Evolutionary conservation across 1,139 yeast species (phyloP), one percentile per base, ranked within the genome.

Genomic region (Hanseniaspora sp.): DNA sequence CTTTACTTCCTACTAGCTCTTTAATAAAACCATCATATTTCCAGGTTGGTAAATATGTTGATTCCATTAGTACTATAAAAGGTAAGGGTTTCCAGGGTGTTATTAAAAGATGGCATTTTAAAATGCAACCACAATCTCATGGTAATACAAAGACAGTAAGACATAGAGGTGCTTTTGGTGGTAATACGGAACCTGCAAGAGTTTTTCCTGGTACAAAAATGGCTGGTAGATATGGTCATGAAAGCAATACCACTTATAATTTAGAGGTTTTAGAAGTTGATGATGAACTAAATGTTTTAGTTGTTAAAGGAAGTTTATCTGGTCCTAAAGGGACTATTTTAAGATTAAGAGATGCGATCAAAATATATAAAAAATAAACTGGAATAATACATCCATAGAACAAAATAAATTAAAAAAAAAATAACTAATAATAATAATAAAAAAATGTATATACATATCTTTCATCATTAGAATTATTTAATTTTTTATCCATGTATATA

Each of bases 11-110:
- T 12, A 71, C 83, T 8, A 97, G 97, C 3, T 80, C 92, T 3
- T 80, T 82, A 62, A 70, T 92, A 56, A 78, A 73, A 56, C 96
- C 96, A 0, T 88, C 86, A 63, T 92, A 83, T 68, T 90, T 92
- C 67, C 76, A 80, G 55, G 76, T 74, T 18, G 98, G 97, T 30
- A 95, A 87, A 67, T 76, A 73, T 58, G 92, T 92, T 31, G 98
- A 92, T 66, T 73, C 86, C 53, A 76, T 81, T 64, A 84, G 90
- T 13, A 75, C 77, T 23, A 76, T 94, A 49, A 92, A 88, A 69
- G 99, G 98, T 71, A 92, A 94, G 71, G 99, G 99, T 15, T 87
- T 87, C 68, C 88, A 92, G 23, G 99, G 99, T 79, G 98, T 92
- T 23, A 92, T 92, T 96, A 92, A 92, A 69, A 81, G 96, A 71